Base-by-base conservation (phyloP, 78 protist species). In the Dictyostelium brefeldianum region DNA sequence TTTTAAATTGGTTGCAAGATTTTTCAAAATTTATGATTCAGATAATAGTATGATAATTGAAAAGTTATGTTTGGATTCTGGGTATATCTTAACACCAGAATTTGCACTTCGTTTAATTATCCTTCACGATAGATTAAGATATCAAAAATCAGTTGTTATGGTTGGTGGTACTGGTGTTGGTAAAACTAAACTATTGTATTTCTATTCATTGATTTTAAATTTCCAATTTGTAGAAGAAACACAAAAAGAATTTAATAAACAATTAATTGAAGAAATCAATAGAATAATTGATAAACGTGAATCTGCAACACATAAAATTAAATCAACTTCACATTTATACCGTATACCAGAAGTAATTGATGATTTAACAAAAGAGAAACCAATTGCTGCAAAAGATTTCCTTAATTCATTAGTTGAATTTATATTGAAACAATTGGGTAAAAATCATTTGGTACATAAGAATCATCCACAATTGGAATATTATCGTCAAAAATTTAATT, bases 81-180 rank as follows among this genome's bases (percentile, higher is more conserved):
- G 79, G 5, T 73, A 73, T 73, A 73, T 73, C 4, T 46, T 73
- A 73, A 94, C 96, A 54, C 89, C 93, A 56, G 96, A 94, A 65
- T 94, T 94, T 67, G 92, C 87, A 5, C 51, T 69, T 18, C 51
- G 92, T 47, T 50, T 94, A 20, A 11, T 87, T 9, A 80, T 94
- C n/a, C 62, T 94, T 4, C 81, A 94, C 47, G 54, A 94, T 51
- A 64, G 77, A 54, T 20, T 83, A 8, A 83, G 54, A 47, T 48
- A 46, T 22, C 62, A 50, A 15, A 62, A 80, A 50, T 89, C 89
- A 6, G 29, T 94, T 10, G 89, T 87, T 11, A 29, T 94, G 11
- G 69, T 69, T 59, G 96, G 96, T 57, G 96, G 53, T 22, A 87
- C 96, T 46, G 96, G 96, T 59, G 93, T 87, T 5, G 96, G 96